Evolutionary conservation across 371 early-diverging fungal genomes (phyloP).

Genomic region (Lichtheimia hyalospora): DNA sequence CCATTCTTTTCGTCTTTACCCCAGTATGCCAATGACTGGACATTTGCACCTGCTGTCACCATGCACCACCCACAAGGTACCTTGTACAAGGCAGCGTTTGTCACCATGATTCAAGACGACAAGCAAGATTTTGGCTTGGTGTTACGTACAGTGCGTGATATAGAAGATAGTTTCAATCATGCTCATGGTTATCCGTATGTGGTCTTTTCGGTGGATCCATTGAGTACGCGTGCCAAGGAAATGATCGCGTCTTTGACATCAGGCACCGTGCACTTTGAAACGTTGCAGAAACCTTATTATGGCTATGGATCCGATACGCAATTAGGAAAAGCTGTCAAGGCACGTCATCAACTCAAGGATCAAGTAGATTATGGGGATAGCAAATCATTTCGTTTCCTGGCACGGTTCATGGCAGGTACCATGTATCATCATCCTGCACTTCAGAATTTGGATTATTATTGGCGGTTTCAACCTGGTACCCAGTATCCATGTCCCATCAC

Average conservation of each 20-base stretch:
- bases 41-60: conserved; percentile 15
- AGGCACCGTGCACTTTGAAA: conserved; percentile 24
- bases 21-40: conserved; percentile 10
- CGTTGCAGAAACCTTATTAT: conserved; percentile 21
- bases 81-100: conserved; percentile 33
- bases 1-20: conserved; percentile 1
- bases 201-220: conserved; percentile 27
- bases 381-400: conserved; percentile 34
- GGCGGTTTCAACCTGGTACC: conserved; percentile 47
- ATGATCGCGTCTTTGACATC: conserved; percentile 21
- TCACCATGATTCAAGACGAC: conserved; percentile 32
- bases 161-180: conserved; percentile 38
- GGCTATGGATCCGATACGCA: conserved; percentile 27
- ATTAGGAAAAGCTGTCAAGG: conserved; percentile 21
- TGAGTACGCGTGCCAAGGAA: conserved; percentile 29
- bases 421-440: conserved; percentile 40
- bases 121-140: conserved; percentile 19
- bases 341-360: conserved; percentile 21
- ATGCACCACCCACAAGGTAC: conserved; percentile 24
- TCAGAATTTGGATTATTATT: conserved; percentile 37
- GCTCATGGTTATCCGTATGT: conserved; percentile 35
- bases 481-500: conserved; percentile 42
- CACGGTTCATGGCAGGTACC: conserved; percentile 38
- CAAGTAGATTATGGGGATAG: conserved; percentile 30
- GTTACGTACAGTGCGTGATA: conserved; percentile 27